Evolutionary conservation across 1,284 basidiomycete genomes (phyloP).

Genomic region (Apiotrichum siamense): DNA sequence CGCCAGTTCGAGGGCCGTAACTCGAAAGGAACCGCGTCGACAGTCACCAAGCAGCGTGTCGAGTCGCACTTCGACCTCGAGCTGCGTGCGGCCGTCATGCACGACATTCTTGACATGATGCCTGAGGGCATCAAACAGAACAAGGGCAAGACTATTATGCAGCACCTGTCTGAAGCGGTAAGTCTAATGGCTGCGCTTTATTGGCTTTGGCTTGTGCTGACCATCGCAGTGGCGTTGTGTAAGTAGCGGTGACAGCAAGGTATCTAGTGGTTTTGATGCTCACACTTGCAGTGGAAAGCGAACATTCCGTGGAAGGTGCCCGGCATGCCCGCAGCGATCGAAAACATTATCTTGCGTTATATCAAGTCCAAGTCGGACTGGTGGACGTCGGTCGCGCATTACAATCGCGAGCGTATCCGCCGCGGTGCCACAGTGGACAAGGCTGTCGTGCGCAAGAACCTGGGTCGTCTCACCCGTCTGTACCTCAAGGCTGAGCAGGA

Average conservation of each 20-base stretch:
- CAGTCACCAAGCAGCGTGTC: slow-evolving; percentile 97
- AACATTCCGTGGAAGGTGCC: slow-evolving; percentile 63
- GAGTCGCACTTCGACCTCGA: slow-evolving; percentile 98
- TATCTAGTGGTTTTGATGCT: no score
- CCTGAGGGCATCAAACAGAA: slow-evolving; percentile 92
- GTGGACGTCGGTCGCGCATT: slow-evolving; percentile 85
- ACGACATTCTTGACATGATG: slow-evolving; percentile 95
- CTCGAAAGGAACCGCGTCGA: slow-evolving; percentile 90
- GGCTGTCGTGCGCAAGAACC: slow-evolving; percentile 62
- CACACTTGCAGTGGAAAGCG: slow-evolving; percentile 96
- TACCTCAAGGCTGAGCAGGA: slow-evolving; percentile 98
- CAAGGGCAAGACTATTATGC: slow-evolving; percentile 88
- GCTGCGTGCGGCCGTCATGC: slow-evolving; percentile 96
- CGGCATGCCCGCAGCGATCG: slow-evolving; percentile 74
- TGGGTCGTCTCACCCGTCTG: slow-evolving; percentile 56
- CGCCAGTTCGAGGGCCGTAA: slow-evolving; percentile 97
- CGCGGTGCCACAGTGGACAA: slow-evolving; percentile 98
- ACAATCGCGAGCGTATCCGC: slow-evolving; percentile 54
- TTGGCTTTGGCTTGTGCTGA: no score
- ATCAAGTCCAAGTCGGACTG: slow-evolving; percentile 99
- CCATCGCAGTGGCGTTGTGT: not conserved
- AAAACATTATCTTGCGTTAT: slow-evolving; percentile 98
- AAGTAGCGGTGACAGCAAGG: no score
- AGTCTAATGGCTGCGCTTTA: not conserved
- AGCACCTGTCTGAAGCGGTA: slow-evolving; percentile 75